phyloP scores from a whole-genome alignment of 2,329 filamentous ascomycete genomes.

The Neonectria hederae region DNA sequence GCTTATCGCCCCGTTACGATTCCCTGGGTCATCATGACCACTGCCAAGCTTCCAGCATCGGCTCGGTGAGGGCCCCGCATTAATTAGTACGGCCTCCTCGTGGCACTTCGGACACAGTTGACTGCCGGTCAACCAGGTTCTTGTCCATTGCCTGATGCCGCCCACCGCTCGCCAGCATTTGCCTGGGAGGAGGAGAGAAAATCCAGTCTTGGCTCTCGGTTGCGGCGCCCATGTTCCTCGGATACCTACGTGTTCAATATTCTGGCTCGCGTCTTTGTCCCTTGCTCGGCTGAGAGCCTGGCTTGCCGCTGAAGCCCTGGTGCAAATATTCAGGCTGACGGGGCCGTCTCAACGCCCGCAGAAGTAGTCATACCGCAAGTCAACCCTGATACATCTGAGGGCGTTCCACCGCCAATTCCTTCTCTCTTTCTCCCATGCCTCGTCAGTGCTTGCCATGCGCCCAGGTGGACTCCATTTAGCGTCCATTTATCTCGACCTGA shows the following conservation, averaged over 20 bases:
- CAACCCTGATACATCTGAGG: slow-evolving; percentile 22
- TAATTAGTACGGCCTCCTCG: slow-evolving; percentile 15
- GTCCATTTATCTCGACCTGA: slow-evolving; percentile 21
- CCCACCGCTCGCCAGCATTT: background rate
- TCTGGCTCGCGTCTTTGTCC: slow-evolving; percentile 28
- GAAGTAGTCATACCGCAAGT: slow-evolving; percentile 14
- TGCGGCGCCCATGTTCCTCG: slow-evolving; percentile 6
- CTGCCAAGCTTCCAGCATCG: slow-evolving; percentile 8
- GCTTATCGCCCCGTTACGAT: background rate
- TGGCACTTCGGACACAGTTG: background rate
- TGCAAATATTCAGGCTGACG: slow-evolving; percentile 26
- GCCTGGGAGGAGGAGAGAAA: background rate
- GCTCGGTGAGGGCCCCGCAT: slow-evolving; percentile 26
- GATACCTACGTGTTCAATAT: slow-evolving; percentile 19
- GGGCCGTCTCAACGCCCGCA: slow-evolving; percentile 28
- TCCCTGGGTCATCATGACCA: slow-evolving; percentile 3
- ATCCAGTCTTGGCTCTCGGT: slow-evolving; percentile 2
- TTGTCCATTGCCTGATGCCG: slow-evolving; percentile 1
- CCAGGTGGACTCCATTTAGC: slow-evolving; percentile 14
- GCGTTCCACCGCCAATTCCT: slow-evolving; percentile 29
- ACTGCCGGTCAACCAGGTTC: slow-evolving; percentile 1
- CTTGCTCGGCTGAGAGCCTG: slow-evolving; percentile 39
- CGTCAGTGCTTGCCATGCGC: background rate
- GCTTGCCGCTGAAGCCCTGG: slow-evolving; percentile 1
- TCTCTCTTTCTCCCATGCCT: background rate